Evolutionary conservation across 2,329 filamentous ascomycete genomes (phyloP).

Genomic region (Neofusicoccum parvum): DNA sequence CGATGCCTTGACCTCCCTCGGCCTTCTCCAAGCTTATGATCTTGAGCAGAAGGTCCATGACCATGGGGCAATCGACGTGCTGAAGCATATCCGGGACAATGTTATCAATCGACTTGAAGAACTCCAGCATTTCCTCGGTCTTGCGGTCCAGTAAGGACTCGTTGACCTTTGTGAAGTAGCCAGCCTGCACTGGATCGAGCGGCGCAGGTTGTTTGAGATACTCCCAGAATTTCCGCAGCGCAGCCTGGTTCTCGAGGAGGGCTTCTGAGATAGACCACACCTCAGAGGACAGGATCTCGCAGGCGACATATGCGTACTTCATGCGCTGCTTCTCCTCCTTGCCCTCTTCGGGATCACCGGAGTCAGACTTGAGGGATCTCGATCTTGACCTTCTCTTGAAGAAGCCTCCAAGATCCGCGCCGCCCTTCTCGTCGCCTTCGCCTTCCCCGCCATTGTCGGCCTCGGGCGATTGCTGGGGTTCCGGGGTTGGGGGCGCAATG

Average conservation of each 20-base stretch:
- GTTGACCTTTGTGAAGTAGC: constrained; percentile 98
- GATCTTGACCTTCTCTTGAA: constrained; percentile 50
- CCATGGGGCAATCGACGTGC: constrained; percentile 95
- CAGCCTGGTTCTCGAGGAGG: constrained; percentile 78
- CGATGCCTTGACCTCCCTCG: constrained; percentile 87
- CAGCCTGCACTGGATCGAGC: constrained; percentile 88
- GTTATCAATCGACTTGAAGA: constrained; percentile 81
- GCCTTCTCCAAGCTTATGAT: constrained; percentile 95
- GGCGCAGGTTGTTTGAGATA: constrained; percentile 84
- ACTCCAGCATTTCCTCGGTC: constrained; percentile 92
- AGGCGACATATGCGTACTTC: constrained; percentile 90
- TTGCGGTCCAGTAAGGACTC: constrained; percentile 97
- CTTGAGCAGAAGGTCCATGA: constrained; percentile 96
- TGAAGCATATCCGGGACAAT: constrained; percentile 83
- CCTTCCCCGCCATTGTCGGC: constrained; percentile 37
- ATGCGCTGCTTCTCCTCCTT: constrained; percentile 88
- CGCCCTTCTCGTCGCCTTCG: constrained; percentile 49
- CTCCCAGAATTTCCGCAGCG: constrained; percentile 84
- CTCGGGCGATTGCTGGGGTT: constrained; percentile 36
- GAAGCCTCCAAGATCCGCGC: constrained; percentile 43
- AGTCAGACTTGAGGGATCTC: constrained; percentile 43
- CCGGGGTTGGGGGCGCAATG: constrained; percentile 65
- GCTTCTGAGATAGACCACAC: constrained; percentile 97
- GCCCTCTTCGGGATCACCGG: constrained; percentile 57
- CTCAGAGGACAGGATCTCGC: constrained; percentile 91